Percentiles rank a stretch among this genome's conserved stretches.
Evolutionary conservation across 371 early-diverging fungal species (phyloP).

Genomic region (Syncephalis fuscata): DNA sequence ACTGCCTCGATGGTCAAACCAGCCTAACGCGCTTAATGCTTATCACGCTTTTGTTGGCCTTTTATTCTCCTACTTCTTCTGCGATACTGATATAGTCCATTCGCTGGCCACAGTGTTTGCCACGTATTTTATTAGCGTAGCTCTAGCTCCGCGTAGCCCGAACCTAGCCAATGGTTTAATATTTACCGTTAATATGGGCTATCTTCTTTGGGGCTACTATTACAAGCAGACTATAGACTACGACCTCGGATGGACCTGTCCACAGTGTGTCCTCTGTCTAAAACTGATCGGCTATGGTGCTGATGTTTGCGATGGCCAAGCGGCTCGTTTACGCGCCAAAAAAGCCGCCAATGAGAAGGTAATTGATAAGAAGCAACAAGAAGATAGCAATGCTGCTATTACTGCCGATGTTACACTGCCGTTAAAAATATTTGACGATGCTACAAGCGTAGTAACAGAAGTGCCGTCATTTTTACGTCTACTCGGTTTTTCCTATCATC

Average conservation of each 20-base stretch:
- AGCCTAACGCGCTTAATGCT: conserved; percentile 16
- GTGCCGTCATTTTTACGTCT: conserved; percentile 31
- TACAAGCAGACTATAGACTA: conserved; percentile 33
- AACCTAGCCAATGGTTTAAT: conserved; percentile 20
- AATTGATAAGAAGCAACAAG: not conserved
- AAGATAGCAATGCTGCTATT: not conserved
- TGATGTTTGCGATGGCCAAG: conserved; percentile 41
- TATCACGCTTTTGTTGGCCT: conserved; percentile 31
- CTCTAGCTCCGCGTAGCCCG: conserved; percentile 12
- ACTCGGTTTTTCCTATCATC: conserved; percentile 39
- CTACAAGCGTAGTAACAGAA: conserved; percentile 10
- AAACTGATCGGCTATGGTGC: conserved; percentile 53
- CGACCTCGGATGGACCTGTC: conserved; percentile 53
- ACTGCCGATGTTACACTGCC: conserved; percentile 1
- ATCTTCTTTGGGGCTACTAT: conserved; percentile 35
- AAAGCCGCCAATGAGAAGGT: not conserved
- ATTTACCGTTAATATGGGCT: conserved; percentile 40
- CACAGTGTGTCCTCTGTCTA: conserved; percentile 52
- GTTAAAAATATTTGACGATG: conserved; percentile 15
- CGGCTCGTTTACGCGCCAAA: not conserved
- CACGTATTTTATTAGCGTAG: conserved; percentile 25
- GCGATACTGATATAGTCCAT: conserved; percentile 34
- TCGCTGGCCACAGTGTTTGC: conserved; percentile 30
- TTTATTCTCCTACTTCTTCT: conserved; percentile 32
- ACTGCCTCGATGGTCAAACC: conserved; percentile 12